phyloP scores from a whole-genome alignment of 257 asterid genomes.

The Fraxinus americana region DNA sequence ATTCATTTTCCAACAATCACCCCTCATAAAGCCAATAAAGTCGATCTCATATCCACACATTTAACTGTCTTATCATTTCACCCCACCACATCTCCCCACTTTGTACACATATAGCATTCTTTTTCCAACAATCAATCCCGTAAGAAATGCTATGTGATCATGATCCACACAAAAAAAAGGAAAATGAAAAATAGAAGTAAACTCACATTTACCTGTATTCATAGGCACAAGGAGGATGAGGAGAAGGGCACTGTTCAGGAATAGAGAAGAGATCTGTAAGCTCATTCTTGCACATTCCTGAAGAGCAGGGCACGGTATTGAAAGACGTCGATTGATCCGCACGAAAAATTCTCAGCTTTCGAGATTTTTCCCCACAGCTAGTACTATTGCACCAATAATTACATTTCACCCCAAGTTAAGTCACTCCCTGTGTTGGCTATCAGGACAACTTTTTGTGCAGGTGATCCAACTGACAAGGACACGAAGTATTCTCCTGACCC shows the following conservation, averaged over 20 bases:
- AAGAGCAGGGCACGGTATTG: constrained; percentile 54
- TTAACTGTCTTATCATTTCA: no score
- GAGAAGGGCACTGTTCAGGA: constrained; percentile 37
- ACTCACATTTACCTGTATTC: constrained; percentile 50
- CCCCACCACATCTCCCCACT: no score
- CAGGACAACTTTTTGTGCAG: constrained; percentile 40
- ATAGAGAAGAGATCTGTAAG: constrained; percentile 48
- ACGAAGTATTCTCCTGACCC: constrained; percentile 59
- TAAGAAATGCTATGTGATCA: background rate
- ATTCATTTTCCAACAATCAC: no score
- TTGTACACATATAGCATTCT: no score
- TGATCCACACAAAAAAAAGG: background rate
- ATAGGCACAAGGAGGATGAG: constrained; percentile 47
- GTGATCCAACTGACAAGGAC: constrained; percentile 46
- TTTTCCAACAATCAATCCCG: no score
- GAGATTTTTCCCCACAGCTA: constrained; percentile 23
- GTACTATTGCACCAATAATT: constrained; percentile 33
- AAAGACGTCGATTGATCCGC: constrained; percentile 49
- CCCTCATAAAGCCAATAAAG: no score
- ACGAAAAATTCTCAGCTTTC: constrained; percentile 30
- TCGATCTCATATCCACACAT: no score
- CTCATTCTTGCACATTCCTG: constrained; percentile 42
- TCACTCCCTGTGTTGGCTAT: constrained; percentile 67
- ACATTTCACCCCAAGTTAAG: constrained; percentile 58
- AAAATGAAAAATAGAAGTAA: background rate